These are phyloP conservation scores for Candida nitratophila DNA, from an alignment of 805 yeast species.

Conservation along the genomic window DNA sequence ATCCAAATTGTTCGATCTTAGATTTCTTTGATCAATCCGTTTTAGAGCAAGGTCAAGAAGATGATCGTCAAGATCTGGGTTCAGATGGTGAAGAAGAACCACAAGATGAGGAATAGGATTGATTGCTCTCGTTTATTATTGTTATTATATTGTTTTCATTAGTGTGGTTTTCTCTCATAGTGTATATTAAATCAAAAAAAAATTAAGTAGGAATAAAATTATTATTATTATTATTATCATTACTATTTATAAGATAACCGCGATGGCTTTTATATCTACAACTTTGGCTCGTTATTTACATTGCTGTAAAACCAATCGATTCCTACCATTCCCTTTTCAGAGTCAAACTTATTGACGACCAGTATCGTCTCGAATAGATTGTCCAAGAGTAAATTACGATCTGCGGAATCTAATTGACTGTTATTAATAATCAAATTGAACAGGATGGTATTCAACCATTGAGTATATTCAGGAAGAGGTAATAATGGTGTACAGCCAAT, in stretches of 20 bases:
- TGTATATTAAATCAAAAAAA: slow-evolving; percentile 3
- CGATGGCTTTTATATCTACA: no score
- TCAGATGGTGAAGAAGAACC: slow-evolving; percentile 24
- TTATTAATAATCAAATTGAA: slow-evolving; percentile 22
- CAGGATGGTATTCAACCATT: slow-evolving; percentile 43
- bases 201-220: no score
- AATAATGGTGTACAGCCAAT: slow-evolving; percentile 48
- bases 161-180: no score
- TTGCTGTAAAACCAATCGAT: slow-evolving; percentile 58
- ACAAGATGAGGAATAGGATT: slow-evolving; percentile 17
- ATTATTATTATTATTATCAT: no score
- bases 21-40: slow-evolving; percentile 46
- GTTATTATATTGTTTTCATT: no score
- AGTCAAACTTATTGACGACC: slow-evolving; percentile 46
- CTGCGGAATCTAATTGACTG: slow-evolving; percentile 17
- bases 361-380: slow-evolving; percentile 44
- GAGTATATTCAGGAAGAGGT: slow-evolving; percentile 32
- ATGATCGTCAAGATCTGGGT: slow-evolving; percentile 36
- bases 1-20: slow-evolving; percentile 79
- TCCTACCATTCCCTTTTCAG: slow-evolving; percentile 48
- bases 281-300: slow-evolving; percentile 11
- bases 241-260: no score
- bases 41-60: slow-evolving; percentile 5
- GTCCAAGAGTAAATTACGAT: slow-evolving; percentile 30
- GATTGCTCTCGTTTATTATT: no score